phyloP scores from a whole-genome alignment of 257 asterid genomes.

The Craterostigma plantagineum region DNA sequence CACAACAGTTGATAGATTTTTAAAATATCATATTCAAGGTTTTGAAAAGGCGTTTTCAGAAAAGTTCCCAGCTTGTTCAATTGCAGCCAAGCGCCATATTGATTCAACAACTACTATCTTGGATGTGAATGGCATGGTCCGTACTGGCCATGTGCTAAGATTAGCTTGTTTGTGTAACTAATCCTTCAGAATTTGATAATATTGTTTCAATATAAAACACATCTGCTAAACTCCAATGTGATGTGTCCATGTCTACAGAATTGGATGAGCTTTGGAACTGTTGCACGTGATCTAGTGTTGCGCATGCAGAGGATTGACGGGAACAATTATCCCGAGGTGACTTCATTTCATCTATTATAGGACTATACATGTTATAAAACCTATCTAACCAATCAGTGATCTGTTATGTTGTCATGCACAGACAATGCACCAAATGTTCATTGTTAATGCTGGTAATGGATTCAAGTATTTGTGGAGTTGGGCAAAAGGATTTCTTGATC shows the following conservation, averaged over 20 bases:
- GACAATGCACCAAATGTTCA: constrained; percentile 88
- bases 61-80: constrained; percentile 94
- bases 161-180: background rate
- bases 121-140: constrained; percentile 90
- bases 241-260: constrained; percentile 32
- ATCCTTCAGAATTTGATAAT: too few species aligned
- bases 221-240: constrained; percentile 3
- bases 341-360: constrained; percentile 12
- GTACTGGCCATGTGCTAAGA: constrained; percentile 13
- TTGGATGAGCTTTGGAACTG: constrained; percentile 92
- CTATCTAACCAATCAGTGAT: constrained; percentile 8
- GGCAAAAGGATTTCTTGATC: constrained; percentile 80
- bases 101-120: constrained; percentile 67
- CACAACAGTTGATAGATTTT: constrained; percentile 77
- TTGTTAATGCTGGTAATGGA: constrained; percentile 90
- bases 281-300: constrained; percentile 76
- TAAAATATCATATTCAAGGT: constrained; percentile 85
- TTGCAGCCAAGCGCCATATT: constrained; percentile 75
- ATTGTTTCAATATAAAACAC: background rate
- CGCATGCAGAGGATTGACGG: constrained; percentile 90
- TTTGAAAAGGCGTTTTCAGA: constrained; percentile 61
- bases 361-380: background rate
- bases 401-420: constrained; percentile 20
- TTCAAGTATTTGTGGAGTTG: constrained; percentile 75
- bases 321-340: constrained; percentile 97